phyloP scores from a whole-genome alignment of 2,329 filamentous ascomycete genomes.

The Zasmidium angulare region DNA sequence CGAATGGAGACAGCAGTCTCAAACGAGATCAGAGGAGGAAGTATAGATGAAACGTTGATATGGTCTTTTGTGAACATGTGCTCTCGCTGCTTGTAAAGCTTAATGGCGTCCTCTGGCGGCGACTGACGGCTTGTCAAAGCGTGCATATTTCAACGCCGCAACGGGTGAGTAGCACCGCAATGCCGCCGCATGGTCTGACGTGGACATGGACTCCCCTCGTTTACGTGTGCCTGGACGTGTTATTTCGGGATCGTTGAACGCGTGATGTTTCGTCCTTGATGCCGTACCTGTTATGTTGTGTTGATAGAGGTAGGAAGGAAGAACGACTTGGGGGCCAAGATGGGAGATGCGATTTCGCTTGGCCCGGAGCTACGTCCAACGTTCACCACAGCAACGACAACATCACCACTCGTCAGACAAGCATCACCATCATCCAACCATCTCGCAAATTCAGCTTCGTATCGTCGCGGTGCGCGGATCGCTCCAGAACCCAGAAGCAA shows the following conservation, averaged over 20 bases:
- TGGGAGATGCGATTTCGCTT: not conserved
- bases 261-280: not conserved
- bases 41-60: not conserved
- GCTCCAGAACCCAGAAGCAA: not conserved
- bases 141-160: no score
- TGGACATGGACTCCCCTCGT: not conserved
- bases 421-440: not conserved
- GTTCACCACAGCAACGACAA: not conserved
- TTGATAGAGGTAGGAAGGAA: not conserved
- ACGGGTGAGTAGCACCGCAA: not conserved
- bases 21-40: not conserved
- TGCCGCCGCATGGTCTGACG: not conserved
- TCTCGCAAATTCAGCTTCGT: not conserved
- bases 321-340: not conserved
- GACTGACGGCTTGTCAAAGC: not conserved
- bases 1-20: not conserved
- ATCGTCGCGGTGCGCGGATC: not conserved
- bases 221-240: not conserved
- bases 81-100: not conserved
- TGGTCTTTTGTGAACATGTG: not conserved
- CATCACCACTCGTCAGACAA: not conserved
- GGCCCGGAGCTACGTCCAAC: no score
- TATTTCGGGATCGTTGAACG: not conserved
- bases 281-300: not conserved
- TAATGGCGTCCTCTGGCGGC: not conserved